phyloP scores from a whole-genome alignment of 768 basidiomycete species.

The Lanmaoa pseudosensibilis region DNA sequence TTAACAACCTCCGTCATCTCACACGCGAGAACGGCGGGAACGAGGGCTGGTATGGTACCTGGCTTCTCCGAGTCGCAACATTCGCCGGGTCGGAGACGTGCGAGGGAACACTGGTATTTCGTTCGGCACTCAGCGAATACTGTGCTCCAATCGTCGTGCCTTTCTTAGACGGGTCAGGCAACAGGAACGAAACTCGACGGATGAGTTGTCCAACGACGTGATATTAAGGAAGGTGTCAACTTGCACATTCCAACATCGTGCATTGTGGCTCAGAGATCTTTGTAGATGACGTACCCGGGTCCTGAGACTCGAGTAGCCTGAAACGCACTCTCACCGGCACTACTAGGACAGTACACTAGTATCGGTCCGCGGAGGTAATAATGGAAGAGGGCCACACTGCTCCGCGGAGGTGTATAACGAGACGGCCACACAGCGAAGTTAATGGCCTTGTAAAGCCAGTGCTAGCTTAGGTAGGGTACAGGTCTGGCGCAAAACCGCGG shows the following conservation, averaged over 20 bases:
- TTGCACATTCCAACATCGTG: neutral
- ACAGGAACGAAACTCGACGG: neutral
- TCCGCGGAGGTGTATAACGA: neutral
- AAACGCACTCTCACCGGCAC: neutral
- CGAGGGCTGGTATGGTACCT: neutral
- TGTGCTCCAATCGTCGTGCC: neutral
- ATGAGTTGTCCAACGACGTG: neutral
- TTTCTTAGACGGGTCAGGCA: neutral
- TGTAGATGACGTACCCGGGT: neutral
- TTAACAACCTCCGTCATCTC: neutral
- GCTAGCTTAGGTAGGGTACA: no score
- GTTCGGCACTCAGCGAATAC: neutral
- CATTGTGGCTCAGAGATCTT: neutral
- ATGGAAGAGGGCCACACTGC: no score
- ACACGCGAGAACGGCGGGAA: neutral
- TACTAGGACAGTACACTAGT: neutral
- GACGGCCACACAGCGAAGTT: neutral
- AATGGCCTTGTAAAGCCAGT: neutral
- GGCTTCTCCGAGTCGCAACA: neutral
- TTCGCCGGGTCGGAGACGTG: neutral
- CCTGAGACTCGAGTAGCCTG: no score
- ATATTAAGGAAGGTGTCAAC: neutral
- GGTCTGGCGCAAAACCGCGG: no score
- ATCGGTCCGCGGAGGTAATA: neutral
- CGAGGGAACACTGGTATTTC: neutral